phyloP scores from a whole-genome alignment of 1,139 yeast species.

The Pichia sp. region DNA sequence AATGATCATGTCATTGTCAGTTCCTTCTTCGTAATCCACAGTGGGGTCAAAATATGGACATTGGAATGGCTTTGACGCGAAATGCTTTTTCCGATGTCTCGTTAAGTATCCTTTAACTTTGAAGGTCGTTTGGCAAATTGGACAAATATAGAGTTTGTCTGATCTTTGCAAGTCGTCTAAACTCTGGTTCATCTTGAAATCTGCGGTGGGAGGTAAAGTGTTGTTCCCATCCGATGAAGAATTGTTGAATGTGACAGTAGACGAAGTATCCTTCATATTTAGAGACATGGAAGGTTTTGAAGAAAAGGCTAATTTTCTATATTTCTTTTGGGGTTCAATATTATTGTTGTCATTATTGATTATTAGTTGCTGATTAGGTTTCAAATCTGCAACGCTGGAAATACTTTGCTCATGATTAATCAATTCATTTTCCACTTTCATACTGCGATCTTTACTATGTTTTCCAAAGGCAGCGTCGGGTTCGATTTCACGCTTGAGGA shows the following conservation, averaged over 20 bases:
- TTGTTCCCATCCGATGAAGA: background rate
- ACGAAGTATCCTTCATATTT: background rate
- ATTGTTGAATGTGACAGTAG: background rate
- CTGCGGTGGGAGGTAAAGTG: background rate
- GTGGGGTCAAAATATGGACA: constrained; percentile 42
- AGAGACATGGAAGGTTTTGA: constrained; percentile 3
- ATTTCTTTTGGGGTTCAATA: constrained; percentile 6
- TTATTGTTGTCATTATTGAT: background rate
- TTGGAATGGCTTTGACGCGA: constrained; percentile 46
- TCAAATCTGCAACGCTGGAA: background rate
- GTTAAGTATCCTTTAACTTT: constrained; percentile 56
- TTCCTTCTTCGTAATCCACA: constrained; percentile 29
- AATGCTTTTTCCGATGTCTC: constrained; percentile 53
- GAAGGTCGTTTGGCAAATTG: constrained; percentile 44
- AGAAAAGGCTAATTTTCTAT: constrained; percentile 4
- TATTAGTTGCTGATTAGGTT: background rate
- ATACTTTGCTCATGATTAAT: background rate
- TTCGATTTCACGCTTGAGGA: constrained; percentile 3
- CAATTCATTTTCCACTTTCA: background rate
- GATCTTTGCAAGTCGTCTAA: background rate
- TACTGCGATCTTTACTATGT: background rate
- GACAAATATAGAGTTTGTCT: constrained; percentile 32
- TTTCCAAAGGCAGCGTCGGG: background rate
- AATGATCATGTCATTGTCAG: constrained; percentile 15
- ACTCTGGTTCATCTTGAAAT: background rate